A percentile compares a stretch with the other conserved stretches of the same genome.
These are phyloP conservation scores for Moelleriella libera DNA, from an alignment of 2,329 filamentous ascomycete species.

Conservation along the genomic window DNA sequence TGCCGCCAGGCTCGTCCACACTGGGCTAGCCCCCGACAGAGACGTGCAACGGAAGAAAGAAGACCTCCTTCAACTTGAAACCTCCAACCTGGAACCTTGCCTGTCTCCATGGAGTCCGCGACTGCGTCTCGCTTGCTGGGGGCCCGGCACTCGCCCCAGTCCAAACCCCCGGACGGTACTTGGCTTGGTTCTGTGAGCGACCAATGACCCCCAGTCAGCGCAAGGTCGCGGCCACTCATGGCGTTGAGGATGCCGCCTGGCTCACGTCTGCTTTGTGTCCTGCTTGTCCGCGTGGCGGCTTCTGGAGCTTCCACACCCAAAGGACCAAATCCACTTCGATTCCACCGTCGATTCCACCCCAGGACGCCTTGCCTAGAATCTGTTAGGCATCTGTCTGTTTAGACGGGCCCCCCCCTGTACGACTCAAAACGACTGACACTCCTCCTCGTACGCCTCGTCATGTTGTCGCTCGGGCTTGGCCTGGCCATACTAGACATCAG, in stretches of 20 bases:
- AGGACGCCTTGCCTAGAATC: neutral
- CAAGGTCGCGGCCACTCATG: no score
- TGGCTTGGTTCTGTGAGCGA: neutral
- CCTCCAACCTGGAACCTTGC: slow-evolving; percentile 5
- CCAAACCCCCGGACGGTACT: slow-evolving; percentile 1
- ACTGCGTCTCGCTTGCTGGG: slow-evolving; percentile 3
- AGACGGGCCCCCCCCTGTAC: no score
- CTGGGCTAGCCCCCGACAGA: neutral
- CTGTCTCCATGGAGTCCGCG: slow-evolving; percentile 2
- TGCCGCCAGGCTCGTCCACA: neutral
- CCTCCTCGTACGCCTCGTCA: slow-evolving; percentile 2
- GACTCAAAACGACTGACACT: neutral
- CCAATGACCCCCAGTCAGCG: neutral
- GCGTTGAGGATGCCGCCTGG: no score
- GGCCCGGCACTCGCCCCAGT: neutral
- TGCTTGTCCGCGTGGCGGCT: no score
- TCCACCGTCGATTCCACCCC: slow-evolving; percentile 3
- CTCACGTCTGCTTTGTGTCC: no score
- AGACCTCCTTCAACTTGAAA: slow-evolving; percentile 3
- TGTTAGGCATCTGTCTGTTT: neutral
- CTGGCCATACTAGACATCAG: neutral
- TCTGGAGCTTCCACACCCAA: slow-evolving; percentile 1
- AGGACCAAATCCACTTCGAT: slow-evolving; percentile 2
- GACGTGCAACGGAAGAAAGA: neutral
- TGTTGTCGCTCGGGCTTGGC: slow-evolving; percentile 2